Evolutionary conservation across 345 rosid genomes (phyloP), one percentile per base, ranked within the genome.

Genomic region (Gossypium mustelinum): DNA sequence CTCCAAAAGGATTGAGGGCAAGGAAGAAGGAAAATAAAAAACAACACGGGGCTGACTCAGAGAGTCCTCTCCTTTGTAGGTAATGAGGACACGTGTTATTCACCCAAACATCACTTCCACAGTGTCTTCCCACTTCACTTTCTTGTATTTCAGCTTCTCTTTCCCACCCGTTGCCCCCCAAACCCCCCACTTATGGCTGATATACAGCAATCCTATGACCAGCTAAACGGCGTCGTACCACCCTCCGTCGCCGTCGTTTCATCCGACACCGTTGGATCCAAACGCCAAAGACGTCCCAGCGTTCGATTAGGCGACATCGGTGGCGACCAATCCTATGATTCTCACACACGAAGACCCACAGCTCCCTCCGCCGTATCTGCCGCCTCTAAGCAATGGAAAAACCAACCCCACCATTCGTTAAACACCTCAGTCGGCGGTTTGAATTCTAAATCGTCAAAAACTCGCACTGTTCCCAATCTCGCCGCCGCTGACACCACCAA

Each of bases 281-380:
- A 94, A 81, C 89, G 98, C 29, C 86, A 87, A 81, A 77, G 98
- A 62, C 82, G 98, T 72, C 97, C 98, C 34, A 94, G 98, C 76
- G 98, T 94, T 45, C 85, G 98, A 62, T 81, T 94, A 60, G 98
- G 98, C 9, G 98, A 94, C 18, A 90, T 94, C 73, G 98, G 98
- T 61, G 97, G 94, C 12, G 90, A 89, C 78, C 90, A 83, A 75
- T 70, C 87, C 54, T 86, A 84, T 79, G 95, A 91, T 48, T 76
- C 86, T 57, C 86, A 84, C 11, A 58, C 59, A n/a, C 87, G 94
- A 57, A 77, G 90, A 72, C 65, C 75, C 20, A 43, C 74, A 25
- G 54, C 76, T 2, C 47, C 76, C 25, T 16, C 58, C 4, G 76
- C 76, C 55, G 45, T 25, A 6, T 25, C 70, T 17, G 1, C 18